Evolutionary conservation across 2,329 filamentous ascomycete genomes (phyloP).

Genomic region (Neurospora sp.): DNA sequence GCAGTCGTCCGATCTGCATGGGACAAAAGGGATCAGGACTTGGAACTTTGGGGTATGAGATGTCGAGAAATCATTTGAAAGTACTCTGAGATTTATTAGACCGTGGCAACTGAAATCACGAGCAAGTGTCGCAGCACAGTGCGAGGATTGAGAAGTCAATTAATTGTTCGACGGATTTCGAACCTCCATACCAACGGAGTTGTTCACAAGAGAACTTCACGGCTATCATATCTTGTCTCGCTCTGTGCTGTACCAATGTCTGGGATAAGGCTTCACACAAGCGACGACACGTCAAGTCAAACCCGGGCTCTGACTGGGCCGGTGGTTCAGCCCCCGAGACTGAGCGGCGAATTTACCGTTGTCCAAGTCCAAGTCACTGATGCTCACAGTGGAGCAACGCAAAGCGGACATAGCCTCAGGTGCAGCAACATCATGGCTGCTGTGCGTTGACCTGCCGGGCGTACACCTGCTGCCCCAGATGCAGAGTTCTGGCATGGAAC

Average conservation of each 20-base stretch:
- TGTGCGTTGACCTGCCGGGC: too few species aligned
- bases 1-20: not conserved
- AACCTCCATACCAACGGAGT: not conserved
- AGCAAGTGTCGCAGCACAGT: too few species aligned
- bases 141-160: too few species aligned
- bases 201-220: too few species aligned
- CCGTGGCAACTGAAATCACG: too few species aligned
- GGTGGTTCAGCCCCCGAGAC: not conserved
- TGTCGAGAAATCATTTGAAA: not conserved
- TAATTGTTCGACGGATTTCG: not conserved
- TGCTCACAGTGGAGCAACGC: too few species aligned
- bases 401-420: too few species aligned
- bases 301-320: not conserved
- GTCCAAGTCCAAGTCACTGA: not conserved
- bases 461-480: too few species aligned
- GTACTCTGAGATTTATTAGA: accelerated
- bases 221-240: too few species aligned
- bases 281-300: not conserved
- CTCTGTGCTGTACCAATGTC: not conserved
- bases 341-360: not conserved
- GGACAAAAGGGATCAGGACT: not conserved
- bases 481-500: not conserved
- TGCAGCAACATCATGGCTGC: too few species aligned
- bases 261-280: not conserved
- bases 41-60: not conserved